Conservation (phyloP, 768 basidiomycete genomes). For the Calocera viscosa region DNA sequence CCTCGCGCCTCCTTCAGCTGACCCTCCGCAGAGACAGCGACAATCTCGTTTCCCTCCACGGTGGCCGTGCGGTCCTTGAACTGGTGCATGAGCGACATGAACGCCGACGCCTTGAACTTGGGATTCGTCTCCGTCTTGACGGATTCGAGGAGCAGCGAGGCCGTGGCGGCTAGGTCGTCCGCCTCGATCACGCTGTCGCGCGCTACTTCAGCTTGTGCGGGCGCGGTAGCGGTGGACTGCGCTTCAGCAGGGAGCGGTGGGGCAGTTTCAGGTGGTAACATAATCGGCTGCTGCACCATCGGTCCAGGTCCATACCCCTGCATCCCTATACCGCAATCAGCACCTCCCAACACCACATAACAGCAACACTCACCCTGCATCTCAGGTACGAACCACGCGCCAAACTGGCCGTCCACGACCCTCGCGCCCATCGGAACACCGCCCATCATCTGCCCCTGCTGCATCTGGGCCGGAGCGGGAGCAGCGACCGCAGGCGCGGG, state of each 20-base stretch:
- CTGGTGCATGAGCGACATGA: constrained; percentile 75
- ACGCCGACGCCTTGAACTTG: constrained; percentile 75
- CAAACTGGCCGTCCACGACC: background rate
- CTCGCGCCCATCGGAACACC: background rate
- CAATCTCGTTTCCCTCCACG: constrained; percentile 68
- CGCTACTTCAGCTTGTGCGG: constrained; percentile 7
- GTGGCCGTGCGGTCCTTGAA: constrained; percentile 65
- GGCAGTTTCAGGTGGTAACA: background rate
- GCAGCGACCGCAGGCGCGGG: background rate
- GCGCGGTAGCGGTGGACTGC: background rate
- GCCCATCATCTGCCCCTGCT: background rate
- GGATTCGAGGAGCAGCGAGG: constrained; percentile 63
- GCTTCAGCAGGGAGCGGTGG: background rate
- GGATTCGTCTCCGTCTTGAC: constrained; percentile 62
- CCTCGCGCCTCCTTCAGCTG: constrained; percentile 22
- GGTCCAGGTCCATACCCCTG: background rate
- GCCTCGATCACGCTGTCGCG: constrained; percentile 27
- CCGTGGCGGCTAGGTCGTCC: constrained; percentile 70
- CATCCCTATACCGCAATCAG: too few relatives aligned
- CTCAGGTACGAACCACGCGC: background rate
- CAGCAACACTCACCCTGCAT: too few relatives aligned
- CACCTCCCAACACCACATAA: too few relatives aligned
- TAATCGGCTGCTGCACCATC: too few relatives aligned
- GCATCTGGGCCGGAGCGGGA: background rate
- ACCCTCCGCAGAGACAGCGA: constrained; percentile 24